Base-by-base conservation (phyloP, 2,329 filamentous ascomycete species). In the Monosporascus sp. region DNA sequence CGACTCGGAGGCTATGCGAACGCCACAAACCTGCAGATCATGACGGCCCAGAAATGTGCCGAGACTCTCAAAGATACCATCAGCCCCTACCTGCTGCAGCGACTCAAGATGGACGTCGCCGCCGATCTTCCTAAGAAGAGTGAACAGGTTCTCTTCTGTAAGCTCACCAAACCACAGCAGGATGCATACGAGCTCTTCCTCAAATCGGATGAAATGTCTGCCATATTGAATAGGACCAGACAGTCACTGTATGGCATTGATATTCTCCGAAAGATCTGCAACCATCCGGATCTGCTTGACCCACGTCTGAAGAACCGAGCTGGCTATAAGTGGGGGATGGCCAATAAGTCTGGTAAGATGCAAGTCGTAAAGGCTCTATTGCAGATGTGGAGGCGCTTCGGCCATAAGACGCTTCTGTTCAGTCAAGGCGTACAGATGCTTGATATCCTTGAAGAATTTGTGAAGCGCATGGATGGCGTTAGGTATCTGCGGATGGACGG, bases 71-170 rank as follows among this genome's bases (percentile, higher is more conserved):
- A 97, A 64, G 91, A 96, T 60, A 87, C 91, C 0, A 96, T 99
- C 61, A 92, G 89, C 61, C 90, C 93, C 2, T 99, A 97, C 65
- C 78, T 99, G 5, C 78, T 99, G 3, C 93, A 97, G 65, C 84
- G 94, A 8, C 84, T 96, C 67, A 99, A 99, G 71, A 83, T 88
- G 2, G 94, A 99, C 68, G 94, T 99, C 15, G 93, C 94, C 5
- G 84, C 92, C 7, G 93, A 97, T 68, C 75, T 99, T 14, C 94
- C 94, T 0, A 90, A 96, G 70, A 99, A 99, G 77, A 96, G 86
- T 49, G 94, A 99, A 67, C 90, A 96, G 61, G 94, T 99, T 0
- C 76, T 99, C 3, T 97, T 99, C 69, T 97, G 94, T 73, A 96
- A 95, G 67, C 75, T 99, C 56, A 96, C 92, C 0, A 80, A 81